Evolutionary conservation across 352 stramenopile species (phyloP), one percentile per base, ranked within the genome.

Genomic region (Globisporangium heterothallicum): DNA sequence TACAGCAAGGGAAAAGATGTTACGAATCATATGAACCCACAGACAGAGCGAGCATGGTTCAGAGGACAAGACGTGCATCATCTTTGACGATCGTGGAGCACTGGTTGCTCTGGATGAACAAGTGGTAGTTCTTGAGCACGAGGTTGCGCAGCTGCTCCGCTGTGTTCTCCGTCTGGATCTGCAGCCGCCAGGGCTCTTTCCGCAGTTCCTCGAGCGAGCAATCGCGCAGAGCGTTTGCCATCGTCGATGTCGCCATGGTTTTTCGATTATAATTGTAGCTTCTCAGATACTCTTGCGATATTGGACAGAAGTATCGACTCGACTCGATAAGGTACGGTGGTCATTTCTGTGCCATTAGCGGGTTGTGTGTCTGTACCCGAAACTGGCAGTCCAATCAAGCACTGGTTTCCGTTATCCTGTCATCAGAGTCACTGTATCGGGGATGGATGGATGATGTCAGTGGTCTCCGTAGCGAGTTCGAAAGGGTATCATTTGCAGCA

Each of bases 81-180:
- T 88, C 65, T 42, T 88, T 85, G 61, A 95, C 84, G 42, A 94
- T 72, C 22, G 70, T 67, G 7, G 81, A 76, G 65, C 86, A 92
- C 57, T 93, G 85, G 55, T 92, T 90, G 61, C 83, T 96, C 63
- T 95, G 80, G 55, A 96, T 92, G 55, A 95, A 95, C 29, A 96
- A 80, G 58, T 92, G 80, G 60, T 96, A 96, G 60, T 96, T 94
- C 57, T 90, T 85, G 32, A 94, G 65, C 47, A 93, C 82, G 27
- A 94, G 76, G 25, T 60, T 73, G 38, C 86, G 83, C 48, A 94
- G 58, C 61, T 94, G 78, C 67, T 85, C 72, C 5, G 73, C 66
- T 0, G 84, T 76, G 53, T 78, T 86, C 30, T 96, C 83, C n/a
- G 73, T 74, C 56, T 93, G 77, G 27, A 84, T 77, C 65, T 91